Conservation (phyloP, 1,139 yeast genomes). For the Protomyces pachydermus region DNA sequence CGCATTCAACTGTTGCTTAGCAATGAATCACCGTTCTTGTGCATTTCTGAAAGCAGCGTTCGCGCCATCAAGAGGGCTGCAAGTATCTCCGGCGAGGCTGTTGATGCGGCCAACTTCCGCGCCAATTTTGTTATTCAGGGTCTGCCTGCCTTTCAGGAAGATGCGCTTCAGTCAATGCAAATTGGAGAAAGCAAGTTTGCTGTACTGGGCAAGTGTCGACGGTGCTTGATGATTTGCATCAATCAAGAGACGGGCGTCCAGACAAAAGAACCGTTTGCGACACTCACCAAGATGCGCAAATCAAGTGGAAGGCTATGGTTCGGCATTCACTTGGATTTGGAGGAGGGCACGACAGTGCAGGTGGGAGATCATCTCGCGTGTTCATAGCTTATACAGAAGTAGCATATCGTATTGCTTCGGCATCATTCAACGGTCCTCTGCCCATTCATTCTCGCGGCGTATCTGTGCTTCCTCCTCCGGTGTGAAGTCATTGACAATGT, state of each 20-base stretch:
- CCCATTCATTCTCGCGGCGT: conserved; percentile 74
- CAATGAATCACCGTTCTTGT: conserved; percentile 13
- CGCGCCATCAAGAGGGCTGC: not conserved
- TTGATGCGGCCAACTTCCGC: conserved; percentile 8
- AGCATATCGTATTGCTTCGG: not conserved
- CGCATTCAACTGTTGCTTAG: conserved; percentile 1
- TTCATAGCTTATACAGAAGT: not conserved
- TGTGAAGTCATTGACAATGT: conserved; percentile 91
- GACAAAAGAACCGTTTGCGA: conserved; percentile 3
- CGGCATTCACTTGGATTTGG: conserved; percentile 11
- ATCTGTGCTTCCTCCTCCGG: conserved; percentile 99
- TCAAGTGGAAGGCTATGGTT: conserved; percentile 10
- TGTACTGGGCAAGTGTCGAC: conserved; percentile 13
- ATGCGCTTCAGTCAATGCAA: not conserved
- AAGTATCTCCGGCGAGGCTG: not conserved
- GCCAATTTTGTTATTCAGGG: conserved; percentile 7
- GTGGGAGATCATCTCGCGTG: not conserved
- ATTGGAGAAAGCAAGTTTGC: conserved; percentile 2
- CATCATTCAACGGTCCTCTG: conserved; percentile 72
- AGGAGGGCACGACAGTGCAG: not conserved
- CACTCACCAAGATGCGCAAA: not conserved
- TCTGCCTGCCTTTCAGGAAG: conserved; percentile 12
- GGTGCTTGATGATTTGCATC: conserved; percentile 20
- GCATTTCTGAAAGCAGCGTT: not conserved
- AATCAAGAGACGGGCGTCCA: conserved; percentile 11